Evolutionary conservation across 495 filamentous ascomycete genomes (phyloP).

Genomic region (Chaetomium cochliodes): DNA sequence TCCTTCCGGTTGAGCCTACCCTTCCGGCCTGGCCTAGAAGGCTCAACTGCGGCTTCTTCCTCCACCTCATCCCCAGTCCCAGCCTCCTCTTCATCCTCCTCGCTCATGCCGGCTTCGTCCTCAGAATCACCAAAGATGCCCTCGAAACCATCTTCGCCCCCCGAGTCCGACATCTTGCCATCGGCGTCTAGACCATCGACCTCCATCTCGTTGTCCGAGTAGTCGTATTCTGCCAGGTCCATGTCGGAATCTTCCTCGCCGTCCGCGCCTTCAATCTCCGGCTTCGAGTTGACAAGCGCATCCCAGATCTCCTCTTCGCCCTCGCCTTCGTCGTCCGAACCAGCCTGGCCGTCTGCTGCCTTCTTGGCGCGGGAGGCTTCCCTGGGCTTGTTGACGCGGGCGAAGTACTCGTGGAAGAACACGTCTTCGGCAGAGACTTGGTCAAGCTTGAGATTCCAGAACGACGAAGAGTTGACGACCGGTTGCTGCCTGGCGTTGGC

Average conservation of each 20-base stretch:
- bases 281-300: slow-evolving; percentile 64
- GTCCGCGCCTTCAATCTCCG: slow-evolving; percentile 59
- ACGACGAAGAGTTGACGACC: slow-evolving; percentile 78
- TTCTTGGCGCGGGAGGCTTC: slow-evolving; percentile 56
- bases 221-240: slow-evolving; percentile 52
- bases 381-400: slow-evolving; percentile 65
- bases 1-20: slow-evolving; percentile 70
- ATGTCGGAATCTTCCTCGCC: slow-evolving; percentile 50
- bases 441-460: slow-evolving; percentile 86
- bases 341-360: slow-evolving; percentile 43
- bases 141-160: slow-evolving; percentile 43
- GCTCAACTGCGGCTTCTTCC: slow-evolving; percentile 31
- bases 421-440: slow-evolving; percentile 87
- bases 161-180: slow-evolving; percentile 44
- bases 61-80: slow-evolving; percentile 32
- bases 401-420: slow-evolving; percentile 98
- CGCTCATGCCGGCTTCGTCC: slow-evolving; percentile 46
- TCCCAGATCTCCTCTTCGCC: slow-evolving; percentile 82
- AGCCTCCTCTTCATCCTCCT: slow-evolving; percentile 13
- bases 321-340: slow-evolving; percentile 54
- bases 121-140: slow-evolving; percentile 47
- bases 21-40: slow-evolving; percentile 33
- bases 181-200: slow-evolving; percentile 29
- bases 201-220: slow-evolving; percentile 47
- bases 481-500: slow-evolving; percentile 48